These are phyloP conservation scores for Colletotrichum zoysiae DNA, from an alignment of 2,329 filamentous ascomycete species.

Conservation along the genomic window DNA sequence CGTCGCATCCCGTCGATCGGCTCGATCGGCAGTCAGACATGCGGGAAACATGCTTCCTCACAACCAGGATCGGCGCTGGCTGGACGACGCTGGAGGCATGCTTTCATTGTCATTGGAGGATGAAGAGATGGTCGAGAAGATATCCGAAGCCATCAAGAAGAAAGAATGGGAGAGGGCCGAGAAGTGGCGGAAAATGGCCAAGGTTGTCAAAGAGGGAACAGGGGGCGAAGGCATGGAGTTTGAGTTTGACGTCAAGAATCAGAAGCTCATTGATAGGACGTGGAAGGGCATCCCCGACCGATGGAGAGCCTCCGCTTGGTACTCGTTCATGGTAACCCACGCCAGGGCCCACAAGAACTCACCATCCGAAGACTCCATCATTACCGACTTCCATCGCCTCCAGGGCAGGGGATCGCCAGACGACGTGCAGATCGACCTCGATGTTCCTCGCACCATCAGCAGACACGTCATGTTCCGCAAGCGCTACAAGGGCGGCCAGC, in stretches of 20 bases:
- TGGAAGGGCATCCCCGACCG: slow-evolving; percentile 99
- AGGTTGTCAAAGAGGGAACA: slow-evolving; percentile 62
- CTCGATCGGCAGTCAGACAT: slow-evolving; percentile 67
- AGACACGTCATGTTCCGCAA: slow-evolving; percentile 97
- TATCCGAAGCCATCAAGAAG: slow-evolving; percentile 68
- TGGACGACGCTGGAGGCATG: slow-evolving; percentile 77
- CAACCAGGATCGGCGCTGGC: slow-evolving; percentile 70
- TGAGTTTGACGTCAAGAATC: slow-evolving; percentile 84
- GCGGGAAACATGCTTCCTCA: slow-evolving; percentile 71
- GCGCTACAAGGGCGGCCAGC: slow-evolving; percentile 91
- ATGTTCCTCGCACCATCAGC: slow-evolving; percentile 94
- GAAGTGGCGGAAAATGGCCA: slow-evolving; percentile 78
- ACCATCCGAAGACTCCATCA: slow-evolving; percentile 77
- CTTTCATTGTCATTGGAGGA: slow-evolving; percentile 71
- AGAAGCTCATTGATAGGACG: slow-evolving; percentile 89
- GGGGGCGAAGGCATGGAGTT: slow-evolving; percentile 71
- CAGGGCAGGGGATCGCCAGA: slow-evolving; percentile 83
- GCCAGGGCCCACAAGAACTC: slow-evolving; percentile 75
- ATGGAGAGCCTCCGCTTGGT: slow-evolving; percentile 95
- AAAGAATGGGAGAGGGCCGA: slow-evolving; percentile 74
- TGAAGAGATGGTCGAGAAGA: slow-evolving; percentile 65
- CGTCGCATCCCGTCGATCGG: slow-evolving; percentile 64
- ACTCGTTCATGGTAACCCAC: slow-evolving; percentile 86
- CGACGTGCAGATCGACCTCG: slow-evolving; percentile 96
- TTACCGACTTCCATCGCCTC: slow-evolving; percentile 78